Evolutionary conservation across 169 alveolate species (phyloP).

Genomic region (Hepatocystis sp.): DNA sequence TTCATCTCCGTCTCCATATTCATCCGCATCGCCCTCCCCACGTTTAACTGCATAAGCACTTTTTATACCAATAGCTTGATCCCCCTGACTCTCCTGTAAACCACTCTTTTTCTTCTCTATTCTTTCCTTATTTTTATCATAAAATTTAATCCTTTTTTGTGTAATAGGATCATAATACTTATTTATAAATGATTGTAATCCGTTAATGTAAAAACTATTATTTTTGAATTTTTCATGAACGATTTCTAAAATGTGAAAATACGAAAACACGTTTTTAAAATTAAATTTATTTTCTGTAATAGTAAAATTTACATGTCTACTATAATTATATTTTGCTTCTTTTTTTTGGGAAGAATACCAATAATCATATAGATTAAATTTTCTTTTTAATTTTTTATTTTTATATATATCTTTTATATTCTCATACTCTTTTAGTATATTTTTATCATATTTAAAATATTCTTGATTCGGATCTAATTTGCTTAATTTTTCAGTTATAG

Average conservation of each 20-base stretch:
- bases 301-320: constrained; percentile 74
- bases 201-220: constrained; percentile 63
- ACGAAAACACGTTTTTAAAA: constrained; percentile 70
- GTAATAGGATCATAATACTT: constrained; percentile 71
- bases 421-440: constrained; percentile 74
- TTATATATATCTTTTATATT: constrained; percentile 64
- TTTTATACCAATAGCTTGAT: too few species aligned
- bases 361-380: constrained; percentile 61
- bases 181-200: constrained; percentile 70
- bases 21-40: too few species aligned
- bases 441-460: constrained; percentile 74
- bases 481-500: constrained; percentile 72
- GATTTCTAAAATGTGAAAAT: constrained; percentile 67
- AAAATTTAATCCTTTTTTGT: constrained; percentile 48
- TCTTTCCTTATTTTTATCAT: constrained; percentile 47
- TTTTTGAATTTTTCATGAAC: constrained; percentile 73
- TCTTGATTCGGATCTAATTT: constrained; percentile 70
- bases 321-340: constrained; percentile 62
- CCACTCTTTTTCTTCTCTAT: constrained; percentile 28
- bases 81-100: too few species aligned
- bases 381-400: constrained; percentile 58
- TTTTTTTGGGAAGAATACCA: constrained; percentile 73
- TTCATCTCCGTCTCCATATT: too few species aligned
- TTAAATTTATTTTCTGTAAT: constrained; percentile 64
- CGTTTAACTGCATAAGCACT: too few species aligned